These are phyloP conservation scores for Chrysosporium queenslandicum DNA, from an alignment of 2,329 filamentous ascomycete species.

Conservation along the genomic window DNA sequence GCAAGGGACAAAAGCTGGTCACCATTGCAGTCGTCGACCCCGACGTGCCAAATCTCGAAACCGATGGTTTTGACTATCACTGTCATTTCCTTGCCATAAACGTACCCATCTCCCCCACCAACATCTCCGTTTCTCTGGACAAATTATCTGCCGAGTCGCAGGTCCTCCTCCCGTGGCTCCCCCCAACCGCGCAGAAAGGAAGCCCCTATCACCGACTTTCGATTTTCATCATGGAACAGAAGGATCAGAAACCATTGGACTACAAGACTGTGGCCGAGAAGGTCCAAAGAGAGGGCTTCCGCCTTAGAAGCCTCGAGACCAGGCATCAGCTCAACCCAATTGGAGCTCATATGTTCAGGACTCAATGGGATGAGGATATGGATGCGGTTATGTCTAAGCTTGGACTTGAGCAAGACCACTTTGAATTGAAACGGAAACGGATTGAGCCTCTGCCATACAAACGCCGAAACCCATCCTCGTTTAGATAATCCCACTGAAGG, in stretches of 20 bases:
- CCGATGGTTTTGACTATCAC: slow-evolving; percentile 65
- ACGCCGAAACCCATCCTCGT: slow-evolving; percentile 33
- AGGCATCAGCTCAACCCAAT: slow-evolving; percentile 61
- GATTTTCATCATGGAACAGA: slow-evolving; percentile 74
- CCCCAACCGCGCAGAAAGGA: slow-evolving; percentile 81
- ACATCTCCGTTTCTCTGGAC: slow-evolving; percentile 55
- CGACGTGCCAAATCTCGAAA: slow-evolving; percentile 72
- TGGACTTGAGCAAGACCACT: slow-evolving; percentile 61
- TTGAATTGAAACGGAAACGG: slow-evolving; percentile 76
- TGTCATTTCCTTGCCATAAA: slow-evolving; percentile 81
- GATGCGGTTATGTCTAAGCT: slow-evolving; percentile 76
- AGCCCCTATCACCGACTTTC: slow-evolving; percentile 81
- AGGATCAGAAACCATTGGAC: slow-evolving; percentile 50
- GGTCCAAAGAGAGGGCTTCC: slow-evolving; percentile 56
- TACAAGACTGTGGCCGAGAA: slow-evolving; percentile 44
- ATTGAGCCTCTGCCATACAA: slow-evolving; percentile 55
- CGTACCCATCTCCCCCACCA: slow-evolving; percentile 52
- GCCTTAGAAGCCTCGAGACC: slow-evolving; percentile 62
- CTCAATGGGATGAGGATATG: slow-evolving; percentile 79
- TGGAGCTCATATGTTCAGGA: slow-evolving; percentile 79
- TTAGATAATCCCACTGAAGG: slow-evolving; percentile 28
- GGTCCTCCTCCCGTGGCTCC: slow-evolving; percentile 68
- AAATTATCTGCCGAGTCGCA: slow-evolving; percentile 52
- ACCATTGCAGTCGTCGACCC: slow-evolving; percentile 79
- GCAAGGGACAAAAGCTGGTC: slow-evolving; percentile 68